These are phyloP conservation scores for Sambucus nigra DNA, from an alignment of 129 eudicot species.

Conservation along the genomic window DNA sequence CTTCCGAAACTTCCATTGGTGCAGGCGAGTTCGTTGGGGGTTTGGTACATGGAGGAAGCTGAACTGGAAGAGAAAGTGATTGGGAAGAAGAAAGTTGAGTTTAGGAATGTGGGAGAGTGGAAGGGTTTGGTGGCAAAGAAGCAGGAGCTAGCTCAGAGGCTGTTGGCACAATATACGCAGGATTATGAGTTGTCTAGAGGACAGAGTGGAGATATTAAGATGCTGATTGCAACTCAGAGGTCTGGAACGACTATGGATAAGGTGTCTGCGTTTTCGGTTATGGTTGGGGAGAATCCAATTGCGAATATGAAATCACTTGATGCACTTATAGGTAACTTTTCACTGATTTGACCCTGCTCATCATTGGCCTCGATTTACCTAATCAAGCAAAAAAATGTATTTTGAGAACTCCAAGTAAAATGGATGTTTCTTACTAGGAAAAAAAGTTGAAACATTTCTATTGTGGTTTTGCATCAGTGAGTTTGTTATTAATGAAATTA, in stretches of 20 bases:
- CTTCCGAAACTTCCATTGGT: constrained; percentile 78
- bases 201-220: constrained; percentile 88
- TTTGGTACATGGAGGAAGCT: constrained; percentile 64
- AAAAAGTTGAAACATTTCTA: not conserved
- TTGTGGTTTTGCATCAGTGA: not conserved
- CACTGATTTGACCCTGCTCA: not conserved
- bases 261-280: constrained; percentile 85
- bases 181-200: constrained; percentile 69
- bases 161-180: constrained; percentile 65
- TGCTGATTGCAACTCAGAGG: constrained; percentile 89
- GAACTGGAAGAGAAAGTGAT: constrained; percentile 39
- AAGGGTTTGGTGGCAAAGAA: constrained; percentile 71
- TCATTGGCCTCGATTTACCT: too few relatives aligned
- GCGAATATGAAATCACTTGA: constrained; percentile 79
- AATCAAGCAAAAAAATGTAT: too few relatives aligned
- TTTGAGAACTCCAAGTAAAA: too few relatives aligned
- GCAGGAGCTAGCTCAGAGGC: constrained; percentile 78
- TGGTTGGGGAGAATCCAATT: constrained; percentile 88
- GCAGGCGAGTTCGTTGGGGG: constrained; percentile 49
- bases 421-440: not conserved
- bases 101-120: constrained; percentile 58
- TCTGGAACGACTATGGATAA: constrained; percentile 93
- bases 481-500: not conserved
- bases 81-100: constrained; percentile 36
- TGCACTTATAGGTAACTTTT: constrained; percentile 56